Base-by-base conservation (phyloP, 1,284 basidiomycete species). In the Agroathelia rolfsii region DNA sequence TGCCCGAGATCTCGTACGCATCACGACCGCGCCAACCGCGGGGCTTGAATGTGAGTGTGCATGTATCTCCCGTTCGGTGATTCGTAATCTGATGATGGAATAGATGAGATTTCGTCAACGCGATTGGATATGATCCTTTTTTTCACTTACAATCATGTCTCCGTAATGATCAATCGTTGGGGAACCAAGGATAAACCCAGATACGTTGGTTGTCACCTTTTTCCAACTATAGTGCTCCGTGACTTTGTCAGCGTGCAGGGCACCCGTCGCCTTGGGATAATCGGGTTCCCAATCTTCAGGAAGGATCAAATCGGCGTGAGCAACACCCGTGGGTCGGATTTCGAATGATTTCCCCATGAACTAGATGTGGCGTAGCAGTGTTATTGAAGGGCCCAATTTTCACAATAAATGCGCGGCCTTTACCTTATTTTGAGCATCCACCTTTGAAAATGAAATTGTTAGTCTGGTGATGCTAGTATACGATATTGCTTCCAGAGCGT, bases 111-210 rank as follows among this genome's bases (percentile, higher is more conserved):
- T n/a, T n/a, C n/a, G n/a, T n/a, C n/a, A n/a, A n/a, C 25, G 40
- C 52, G 44, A 34, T n/a, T 15, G 31, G 40, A 28, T 17, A 16
- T 30, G 24, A 24, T 20, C 16, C 4, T 24, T 17, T 10, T 29
- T 14, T 14, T 25, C 4, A 74, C 80, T 59, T 48, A 94, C 85
- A 37, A 76, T 71, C 79, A 95, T 89, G 48, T 95, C 86, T 13
- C 92, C 93, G 49, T 94, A 96, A 64, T 98, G 94, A 53, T 97
- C 94, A 43, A 97, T 97, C 15, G 88, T 87, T 1, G 92, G 90
- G 15, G 75, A 79, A 5, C 93, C 94, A 24, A 94, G 69, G 44
- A 97, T 90, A 51, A 97, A 97, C 17, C 92, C 92, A 6, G 89
- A 93, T 5, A 95, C 72, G 41, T 82, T 87, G 17, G 90, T 93